Conservation (phyloP, 305 asterid genomes). For the Euphrasia arctica region DNA sequence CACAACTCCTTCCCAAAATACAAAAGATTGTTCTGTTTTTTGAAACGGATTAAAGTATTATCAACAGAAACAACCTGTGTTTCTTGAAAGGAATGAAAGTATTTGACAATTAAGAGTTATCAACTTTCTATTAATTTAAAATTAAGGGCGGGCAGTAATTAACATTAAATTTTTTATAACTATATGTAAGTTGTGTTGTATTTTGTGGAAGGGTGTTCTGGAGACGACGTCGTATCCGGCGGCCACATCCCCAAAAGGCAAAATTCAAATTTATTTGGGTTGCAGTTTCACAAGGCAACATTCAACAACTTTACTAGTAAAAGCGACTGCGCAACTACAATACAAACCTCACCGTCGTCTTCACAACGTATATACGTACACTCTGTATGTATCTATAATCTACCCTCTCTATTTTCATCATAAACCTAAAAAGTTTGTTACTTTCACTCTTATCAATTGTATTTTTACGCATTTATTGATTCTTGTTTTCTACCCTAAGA, state of each 20-base stretch:
- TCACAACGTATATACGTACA: conserved; percentile 3
- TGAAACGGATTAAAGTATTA: too few relatives aligned
- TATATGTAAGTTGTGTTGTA: too few relatives aligned
- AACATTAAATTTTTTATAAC: too few relatives aligned
- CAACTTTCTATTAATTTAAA: too few relatives aligned
- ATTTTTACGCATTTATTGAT: conserved; percentile 21
- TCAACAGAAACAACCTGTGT: too few relatives aligned
- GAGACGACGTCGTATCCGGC: not conserved
- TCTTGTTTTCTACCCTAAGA: not conserved
- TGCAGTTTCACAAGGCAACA: conserved; percentile 18
- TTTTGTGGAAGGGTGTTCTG: not conserved
- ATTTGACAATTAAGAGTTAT: too few relatives aligned
- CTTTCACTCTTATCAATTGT: conserved; percentile 40
- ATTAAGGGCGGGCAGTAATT: too few relatives aligned
- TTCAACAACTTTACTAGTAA: conserved; percentile 26
- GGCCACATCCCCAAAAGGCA: too few relatives aligned
- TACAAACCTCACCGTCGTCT: conserved; percentile 27
- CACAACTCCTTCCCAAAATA: too few relatives aligned
- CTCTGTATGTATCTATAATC: not conserved
- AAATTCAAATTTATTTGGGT: not conserved
- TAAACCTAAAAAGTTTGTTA: conserved; percentile 2
- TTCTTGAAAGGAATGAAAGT: too few relatives aligned
- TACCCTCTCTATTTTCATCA: conserved; percentile 15
- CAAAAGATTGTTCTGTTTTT: too few relatives aligned
- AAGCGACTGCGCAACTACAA: conserved; percentile 35